Conservation (phyloP, 2,329 filamentous ascomycete species). For the Ophiostoma perfectum region DNA sequence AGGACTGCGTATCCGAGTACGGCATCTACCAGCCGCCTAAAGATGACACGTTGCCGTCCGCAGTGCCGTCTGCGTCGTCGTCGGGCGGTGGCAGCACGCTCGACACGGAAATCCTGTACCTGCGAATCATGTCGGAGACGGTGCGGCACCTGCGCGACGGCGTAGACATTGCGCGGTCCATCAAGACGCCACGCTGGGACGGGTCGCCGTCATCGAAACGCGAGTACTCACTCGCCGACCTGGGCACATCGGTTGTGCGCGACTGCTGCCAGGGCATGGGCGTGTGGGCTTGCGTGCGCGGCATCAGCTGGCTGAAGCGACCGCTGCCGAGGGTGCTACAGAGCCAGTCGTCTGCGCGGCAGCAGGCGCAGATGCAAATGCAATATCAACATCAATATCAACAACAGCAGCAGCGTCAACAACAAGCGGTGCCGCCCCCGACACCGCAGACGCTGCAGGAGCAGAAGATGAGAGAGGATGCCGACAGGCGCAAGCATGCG, state of each 20-base stretch:
- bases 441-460: background rate
- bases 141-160: conserved; percentile 22
- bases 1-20: conserved; percentile 24
- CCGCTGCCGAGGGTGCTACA: conserved; percentile 10
- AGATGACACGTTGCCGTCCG: background rate
- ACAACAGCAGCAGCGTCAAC: background rate
- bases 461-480: background rate
- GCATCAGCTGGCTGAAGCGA: background rate
- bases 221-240: conserved; percentile 22
- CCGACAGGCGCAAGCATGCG: background rate
- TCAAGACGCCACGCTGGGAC: conserved; percentile 11
- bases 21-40: conserved; percentile 20
- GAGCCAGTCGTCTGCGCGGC: background rate
- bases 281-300: conserved; percentile 15
- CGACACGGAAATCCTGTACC: conserved; percentile 16
- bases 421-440: background rate
- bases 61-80: background rate
- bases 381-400: background rate
- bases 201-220: background rate
- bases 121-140: conserved; percentile 25
- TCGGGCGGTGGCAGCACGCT: background rate
- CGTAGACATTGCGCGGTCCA: conserved; percentile 20
- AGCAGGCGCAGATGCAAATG: background rate
- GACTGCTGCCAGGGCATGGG: conserved; percentile 24
- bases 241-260: conserved; percentile 25